Evolutionary conservation across 495 filamentous ascomycete species (phyloP).

Genomic region (Letharia lupina): DNA sequence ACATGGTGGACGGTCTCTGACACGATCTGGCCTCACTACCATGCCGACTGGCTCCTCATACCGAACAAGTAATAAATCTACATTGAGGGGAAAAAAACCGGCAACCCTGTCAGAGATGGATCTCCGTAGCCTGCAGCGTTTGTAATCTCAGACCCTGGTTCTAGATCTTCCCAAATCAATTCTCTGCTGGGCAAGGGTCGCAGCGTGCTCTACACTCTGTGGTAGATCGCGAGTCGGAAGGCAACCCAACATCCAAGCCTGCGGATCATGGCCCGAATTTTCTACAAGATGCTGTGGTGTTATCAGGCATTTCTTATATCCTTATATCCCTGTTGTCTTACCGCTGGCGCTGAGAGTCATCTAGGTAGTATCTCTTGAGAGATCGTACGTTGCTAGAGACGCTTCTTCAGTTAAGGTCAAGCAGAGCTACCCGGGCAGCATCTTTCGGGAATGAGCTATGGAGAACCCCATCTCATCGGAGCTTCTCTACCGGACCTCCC

Average conservation of each 20-base stretch:
- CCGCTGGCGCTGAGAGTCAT: background rate
- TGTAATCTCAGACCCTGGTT: background rate
- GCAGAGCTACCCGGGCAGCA: background rate
- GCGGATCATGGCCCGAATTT: background rate
- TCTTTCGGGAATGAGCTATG: background rate
- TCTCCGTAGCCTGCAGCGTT: background rate
- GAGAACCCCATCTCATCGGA: background rate
- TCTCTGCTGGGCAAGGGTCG: background rate
- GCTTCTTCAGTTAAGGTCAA: background rate
- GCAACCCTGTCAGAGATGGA: background rate
- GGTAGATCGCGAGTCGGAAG: background rate
- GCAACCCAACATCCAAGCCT: background rate
- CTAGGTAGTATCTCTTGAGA: background rate
- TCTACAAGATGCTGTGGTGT: background rate
- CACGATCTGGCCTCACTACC: background rate
- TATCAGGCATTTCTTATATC: background rate
- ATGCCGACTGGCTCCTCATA: background rate
- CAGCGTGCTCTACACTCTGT: background rate
- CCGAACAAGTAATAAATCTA: background rate
- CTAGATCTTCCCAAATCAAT: background rate
- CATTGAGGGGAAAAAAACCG: background rate
- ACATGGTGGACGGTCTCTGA: background rate
- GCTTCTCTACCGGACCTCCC: background rate
- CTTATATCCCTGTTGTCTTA: background rate
- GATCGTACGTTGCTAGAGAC: background rate